A percentile compares a stretch with the other conserved stretches of the same genome.
Conservation (phyloP, 2,329 filamentous ascomycete genomes). For the Colletotrichum australisinense region DNA sequence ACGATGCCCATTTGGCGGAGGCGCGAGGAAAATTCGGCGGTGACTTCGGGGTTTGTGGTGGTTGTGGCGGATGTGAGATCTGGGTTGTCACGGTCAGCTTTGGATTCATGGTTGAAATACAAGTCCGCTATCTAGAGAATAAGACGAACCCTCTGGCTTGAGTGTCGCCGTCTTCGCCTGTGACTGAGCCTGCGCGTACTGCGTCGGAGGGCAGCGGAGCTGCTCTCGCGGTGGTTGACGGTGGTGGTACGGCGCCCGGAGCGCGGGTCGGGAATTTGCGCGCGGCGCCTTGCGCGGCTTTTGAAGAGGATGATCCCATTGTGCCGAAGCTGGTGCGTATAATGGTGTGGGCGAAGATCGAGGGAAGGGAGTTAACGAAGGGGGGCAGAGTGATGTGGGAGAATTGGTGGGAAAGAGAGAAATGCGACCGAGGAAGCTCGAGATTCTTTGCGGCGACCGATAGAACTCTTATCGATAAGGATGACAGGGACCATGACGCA, state of each 20-base stretch:
- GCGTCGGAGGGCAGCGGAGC: conserved; percentile 36
- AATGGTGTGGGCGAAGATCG: background rate
- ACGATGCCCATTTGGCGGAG: conserved; percentile 66
- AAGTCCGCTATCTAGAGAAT: too few relatives aligned
- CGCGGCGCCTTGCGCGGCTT: conserved; percentile 52
- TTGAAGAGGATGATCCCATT: conserved; percentile 61
- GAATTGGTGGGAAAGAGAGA: background rate
- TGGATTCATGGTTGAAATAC: background rate
- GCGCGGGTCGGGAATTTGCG: conserved; percentile 59
- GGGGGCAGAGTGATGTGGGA: background rate
- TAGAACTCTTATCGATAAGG: conserved; percentile 26
- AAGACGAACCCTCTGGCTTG: conserved; percentile 42
- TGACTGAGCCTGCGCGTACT: conserved; percentile 27
- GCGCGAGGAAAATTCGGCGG: conserved; percentile 61
- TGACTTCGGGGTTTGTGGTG: conserved; percentile 52
- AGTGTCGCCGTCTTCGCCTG: conserved; percentile 37
- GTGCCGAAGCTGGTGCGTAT: background rate
- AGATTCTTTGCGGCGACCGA: conserved; percentile 1
- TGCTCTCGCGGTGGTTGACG: conserved; percentile 30
- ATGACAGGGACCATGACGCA: conserved; percentile 18
- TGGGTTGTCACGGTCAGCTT: conserved; percentile 36
- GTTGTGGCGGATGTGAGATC: conserved; percentile 52
- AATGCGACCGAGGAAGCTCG: conserved; percentile 1
- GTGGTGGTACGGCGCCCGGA: conserved; percentile 39
- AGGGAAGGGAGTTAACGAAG: background rate